A percentile compares a stretch with the other conserved stretches of the same genome.
phyloP scores from a whole-genome alignment of 257 asterid genomes.

The Euphrasia confusa region DNA sequence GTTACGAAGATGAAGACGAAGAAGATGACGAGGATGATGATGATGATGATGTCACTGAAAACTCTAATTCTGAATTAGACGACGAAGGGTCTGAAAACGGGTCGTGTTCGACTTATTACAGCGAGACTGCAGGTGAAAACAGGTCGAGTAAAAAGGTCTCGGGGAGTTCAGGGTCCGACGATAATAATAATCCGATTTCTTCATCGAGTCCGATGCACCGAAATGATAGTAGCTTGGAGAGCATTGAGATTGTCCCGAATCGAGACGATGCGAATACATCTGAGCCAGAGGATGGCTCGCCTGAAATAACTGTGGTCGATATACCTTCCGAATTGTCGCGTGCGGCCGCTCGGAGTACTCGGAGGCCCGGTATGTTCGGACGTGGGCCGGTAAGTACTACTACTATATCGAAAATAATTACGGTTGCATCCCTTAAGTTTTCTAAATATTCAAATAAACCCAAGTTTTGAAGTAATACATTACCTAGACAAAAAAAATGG shows the following conservation, averaged over 20 bases:
- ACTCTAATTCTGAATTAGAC: slow-evolving; percentile 40
- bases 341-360: slow-evolving; percentile 38
- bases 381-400: slow-evolving; percentile 68
- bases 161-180: slow-evolving; percentile 35
- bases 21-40: slow-evolving; percentile 51
- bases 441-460: not conserved
- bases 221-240: slow-evolving; percentile 34
- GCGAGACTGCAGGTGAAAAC: slow-evolving; percentile 39
- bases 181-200: slow-evolving; percentile 20
- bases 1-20: slow-evolving; percentile 47
- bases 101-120: slow-evolving; percentile 42
- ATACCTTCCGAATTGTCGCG: slow-evolving; percentile 34
- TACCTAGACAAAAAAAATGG: not conserved
- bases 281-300: slow-evolving; percentile 33
- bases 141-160: slow-evolving; percentile 38
- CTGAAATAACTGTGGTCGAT: slow-evolving; percentile 34
- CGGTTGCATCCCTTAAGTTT: not conserved
- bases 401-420: not conserved
- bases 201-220: slow-evolving; percentile 29
- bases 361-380: slow-evolving; percentile 57
- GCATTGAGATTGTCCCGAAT: slow-evolving; percentile 23
- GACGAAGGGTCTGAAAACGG: slow-evolving; percentile 57
- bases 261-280: slow-evolving; percentile 29
- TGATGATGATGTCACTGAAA: slow-evolving; percentile 44
- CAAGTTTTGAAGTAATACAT: not conserved